These are phyloP conservation scores for Nicotiana tabacum DNA, from an alignment of 257 asterid genomes.

Conservation along the genomic window DNA sequence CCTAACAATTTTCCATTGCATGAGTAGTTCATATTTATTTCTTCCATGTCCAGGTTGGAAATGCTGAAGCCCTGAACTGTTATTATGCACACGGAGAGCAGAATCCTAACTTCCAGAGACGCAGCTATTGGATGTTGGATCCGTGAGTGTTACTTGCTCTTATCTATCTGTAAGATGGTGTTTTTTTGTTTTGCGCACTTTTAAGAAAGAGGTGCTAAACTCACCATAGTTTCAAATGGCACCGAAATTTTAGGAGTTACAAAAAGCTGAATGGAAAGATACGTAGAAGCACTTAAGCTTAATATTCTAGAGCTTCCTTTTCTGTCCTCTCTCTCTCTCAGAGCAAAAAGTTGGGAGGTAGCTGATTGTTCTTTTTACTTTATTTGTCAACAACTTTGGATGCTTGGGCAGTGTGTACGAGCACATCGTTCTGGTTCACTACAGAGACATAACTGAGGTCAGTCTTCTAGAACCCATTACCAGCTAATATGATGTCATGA, in stretches of 20 bases:
- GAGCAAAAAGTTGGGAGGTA: not conserved
- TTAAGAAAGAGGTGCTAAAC: not conserved
- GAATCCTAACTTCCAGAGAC: slow-evolving; percentile 79
- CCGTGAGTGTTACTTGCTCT: slow-evolving; percentile 52
- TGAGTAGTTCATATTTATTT: slow-evolving; percentile 20
- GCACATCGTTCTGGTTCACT: slow-evolving; percentile 79
- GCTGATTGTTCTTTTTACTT: not conserved
- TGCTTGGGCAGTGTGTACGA: slow-evolving; percentile 47
- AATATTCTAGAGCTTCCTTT: not conserved
- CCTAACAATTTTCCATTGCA: not conserved
- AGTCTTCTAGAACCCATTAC: slow-evolving; percentile 22
- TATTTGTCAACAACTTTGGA: slow-evolving; percentile 6
- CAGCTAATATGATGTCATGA: slow-evolving; percentile 12
- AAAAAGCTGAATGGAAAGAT: not conserved
- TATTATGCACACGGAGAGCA: slow-evolving; percentile 93
- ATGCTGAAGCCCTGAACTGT: slow-evolving; percentile 83
- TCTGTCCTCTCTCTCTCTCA: not conserved
- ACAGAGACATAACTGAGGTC: slow-evolving; percentile 67
- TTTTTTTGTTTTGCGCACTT: not conserved
- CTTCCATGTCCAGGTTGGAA: slow-evolving; percentile 67
- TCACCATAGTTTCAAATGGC: not conserved
- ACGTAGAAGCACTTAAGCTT: not conserved
- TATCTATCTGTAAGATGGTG: slow-evolving; percentile 2
- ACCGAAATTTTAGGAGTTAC: not conserved
- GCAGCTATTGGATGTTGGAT: slow-evolving; percentile 95